Evolutionary conservation across 805 yeast species (phyloP), one percentile per base, ranked within the genome.

Genomic region (Yamadazyma kitorensis): DNA sequence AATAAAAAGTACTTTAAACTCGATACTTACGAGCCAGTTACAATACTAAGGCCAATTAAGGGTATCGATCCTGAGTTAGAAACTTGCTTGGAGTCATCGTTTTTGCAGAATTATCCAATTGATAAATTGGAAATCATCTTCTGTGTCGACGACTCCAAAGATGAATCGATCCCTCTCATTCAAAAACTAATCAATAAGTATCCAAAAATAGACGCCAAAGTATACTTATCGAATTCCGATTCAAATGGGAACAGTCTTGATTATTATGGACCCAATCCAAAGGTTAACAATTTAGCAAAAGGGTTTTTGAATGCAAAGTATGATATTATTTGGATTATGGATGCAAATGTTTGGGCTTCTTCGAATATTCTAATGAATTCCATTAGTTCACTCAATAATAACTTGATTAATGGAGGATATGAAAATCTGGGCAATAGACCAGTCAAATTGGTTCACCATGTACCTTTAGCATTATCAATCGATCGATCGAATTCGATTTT

Each of bases 281-380:
- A 87, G 57, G 85, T 87, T 36, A 86, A 86, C 58, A 87, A 87
- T 57, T 62, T 87, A 29, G 79, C 87, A n/a, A 84, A 84, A 54
- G 96, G 95, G 5, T 86, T 81, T 51, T 55, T 63, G 24, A 57
- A 57, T 2, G 91, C 95, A 6, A 72, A 75, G 45, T 64, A 75
- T 55, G 95, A 87, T 51, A 72, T 83, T 13, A 45, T 88, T 9
- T 87, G 96, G 96, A 77, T 86, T 11, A 70, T 85, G 62, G 96
- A 87, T 58, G 79, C 89, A 17, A 87, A 87, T 49, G 93, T 85
- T 5, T 83, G 87, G 85, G 83, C 81, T 1, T 59, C 77, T 21
- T 76, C 81, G 1, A 76, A 80, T 16, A 72, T 87, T 1, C 60
- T 87, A 45, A 58, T 61, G 11, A 72, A 91, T 36, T 82, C 94